Conservation (phyloP, 768 basidiomycete species). For the Tulasnella sp. region DNA sequence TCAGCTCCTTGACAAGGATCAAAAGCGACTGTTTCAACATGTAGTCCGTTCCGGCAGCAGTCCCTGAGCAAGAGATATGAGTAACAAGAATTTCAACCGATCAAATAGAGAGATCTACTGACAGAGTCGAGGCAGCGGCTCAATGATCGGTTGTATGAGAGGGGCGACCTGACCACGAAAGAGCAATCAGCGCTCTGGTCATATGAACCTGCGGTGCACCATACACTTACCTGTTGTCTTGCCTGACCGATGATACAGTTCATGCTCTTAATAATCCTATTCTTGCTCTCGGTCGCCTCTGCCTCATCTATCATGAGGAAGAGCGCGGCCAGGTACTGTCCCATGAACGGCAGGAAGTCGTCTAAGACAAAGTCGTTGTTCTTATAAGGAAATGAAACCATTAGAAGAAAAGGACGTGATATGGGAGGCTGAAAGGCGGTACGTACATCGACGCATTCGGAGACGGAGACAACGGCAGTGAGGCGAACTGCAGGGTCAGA, state of each 20-base stretch:
- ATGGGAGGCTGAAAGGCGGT: too few species aligned
- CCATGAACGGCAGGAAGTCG: slow-evolving; percentile 59
- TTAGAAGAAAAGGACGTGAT: not conserved
- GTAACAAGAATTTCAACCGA: not conserved
- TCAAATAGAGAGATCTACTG: slow-evolving; percentile 22
- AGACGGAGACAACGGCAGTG: slow-evolving; percentile 67
- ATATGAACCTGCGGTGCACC: not conserved
- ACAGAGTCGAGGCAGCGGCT: slow-evolving; percentile 65
- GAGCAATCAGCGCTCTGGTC: not conserved
- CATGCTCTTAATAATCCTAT: slow-evolving; percentile 55
- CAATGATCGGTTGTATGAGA: slow-evolving; percentile 46
- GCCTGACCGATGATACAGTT: slow-evolving; percentile 53
- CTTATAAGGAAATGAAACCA: slow-evolving; percentile 29
- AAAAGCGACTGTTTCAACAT: slow-evolving; percentile 62
- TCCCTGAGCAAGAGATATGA: slow-evolving; percentile 38
- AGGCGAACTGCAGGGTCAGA: slow-evolving; percentile 79
- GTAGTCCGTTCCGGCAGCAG: slow-evolving; percentile 52
- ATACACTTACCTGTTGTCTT: slow-evolving; percentile 27
- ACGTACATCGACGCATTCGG: slow-evolving; percentile 48
- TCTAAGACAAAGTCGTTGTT: slow-evolving; percentile 50
- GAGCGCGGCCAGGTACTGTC: slow-evolving; percentile 48
- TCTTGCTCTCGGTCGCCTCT: slow-evolving; percentile 66
- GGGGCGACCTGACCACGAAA: slow-evolving; percentile 49
- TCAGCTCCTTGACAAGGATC: slow-evolving; percentile 54
- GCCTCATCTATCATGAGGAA: slow-evolving; percentile 61